Evolutionary conservation across 1,284 basidiomycete genomes (phyloP).

Genomic region (Phlebopus sp.): DNA sequence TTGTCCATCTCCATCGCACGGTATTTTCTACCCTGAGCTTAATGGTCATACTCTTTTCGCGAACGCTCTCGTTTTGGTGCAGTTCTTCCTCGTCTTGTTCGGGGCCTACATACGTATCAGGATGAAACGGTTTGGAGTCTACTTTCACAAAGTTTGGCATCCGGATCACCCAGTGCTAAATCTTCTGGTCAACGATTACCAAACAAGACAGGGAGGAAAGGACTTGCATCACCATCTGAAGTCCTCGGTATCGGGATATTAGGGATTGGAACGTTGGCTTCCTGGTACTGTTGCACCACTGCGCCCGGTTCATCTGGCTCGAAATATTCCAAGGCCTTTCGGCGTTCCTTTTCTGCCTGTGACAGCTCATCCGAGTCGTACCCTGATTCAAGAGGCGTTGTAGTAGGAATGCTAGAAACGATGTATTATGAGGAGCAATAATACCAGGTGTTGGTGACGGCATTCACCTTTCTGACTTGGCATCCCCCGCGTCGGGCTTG

Average conservation of each 20-base stretch:
- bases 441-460: conserved; percentile 1
- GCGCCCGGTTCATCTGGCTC: conserved; percentile 70
- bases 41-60: conserved; percentile 74
- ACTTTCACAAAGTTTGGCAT: conserved; percentile 84
- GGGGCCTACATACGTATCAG: conserved; percentile 76
- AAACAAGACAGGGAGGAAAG: neutral
- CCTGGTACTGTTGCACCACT: conserved; percentile 54
- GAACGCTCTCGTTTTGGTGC: conserved; percentile 49
- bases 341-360: conserved; percentile 62
- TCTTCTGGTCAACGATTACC: neutral
- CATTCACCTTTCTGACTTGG: conserved; percentile 31
- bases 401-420: conserved; percentile 21
- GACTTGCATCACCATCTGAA: conserved; percentile 66
- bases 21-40: conserved; percentile 90
- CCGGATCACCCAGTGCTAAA: conserved; percentile 77
- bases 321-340: conserved; percentile 75
- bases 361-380: conserved; percentile 65
- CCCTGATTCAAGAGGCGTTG: conserved; percentile 48
- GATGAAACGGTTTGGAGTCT: conserved; percentile 80
- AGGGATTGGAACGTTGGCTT: conserved; percentile 72
- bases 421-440: conserved; percentile 14
- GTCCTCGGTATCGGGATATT: conserved; percentile 74
- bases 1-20: conserved; percentile 85
- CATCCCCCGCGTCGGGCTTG: conserved; percentile 33
- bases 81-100: conserved; percentile 73